Conservation (phyloP, 2,329 filamentous ascomycete species). For the Clarireedia sp. region DNA sequence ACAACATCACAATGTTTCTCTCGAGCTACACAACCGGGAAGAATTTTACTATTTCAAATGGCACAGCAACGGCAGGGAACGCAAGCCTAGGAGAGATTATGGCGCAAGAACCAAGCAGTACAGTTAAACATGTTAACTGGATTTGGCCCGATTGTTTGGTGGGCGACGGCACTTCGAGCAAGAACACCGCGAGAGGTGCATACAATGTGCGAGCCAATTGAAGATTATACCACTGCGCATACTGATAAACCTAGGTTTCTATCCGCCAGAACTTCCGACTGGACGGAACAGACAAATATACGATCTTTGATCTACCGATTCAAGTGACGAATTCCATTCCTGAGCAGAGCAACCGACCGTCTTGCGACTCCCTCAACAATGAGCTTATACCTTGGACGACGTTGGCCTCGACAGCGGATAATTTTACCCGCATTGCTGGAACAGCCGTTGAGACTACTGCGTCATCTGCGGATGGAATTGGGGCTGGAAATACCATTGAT, state of each 20-base stretch:
- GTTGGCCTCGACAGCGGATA: constrained; percentile 33
- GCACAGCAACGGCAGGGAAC: constrained; percentile 43
- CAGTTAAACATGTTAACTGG: constrained; percentile 69
- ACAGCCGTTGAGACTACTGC: constrained; percentile 27
- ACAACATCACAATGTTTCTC: constrained; percentile 60
- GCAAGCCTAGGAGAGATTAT: constrained; percentile 56
- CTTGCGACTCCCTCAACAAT: constrained; percentile 46
- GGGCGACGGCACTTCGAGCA: constrained; percentile 39
- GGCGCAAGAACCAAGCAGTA: constrained; percentile 54
- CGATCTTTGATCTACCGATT: constrained; percentile 63
- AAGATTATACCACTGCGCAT: background rate
- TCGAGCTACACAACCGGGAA: constrained; percentile 53
- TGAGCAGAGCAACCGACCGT: constrained; percentile 33
- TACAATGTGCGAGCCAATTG: constrained; percentile 45
- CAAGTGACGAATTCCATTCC: constrained; percentile 58
- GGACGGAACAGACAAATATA: constrained; percentile 57
- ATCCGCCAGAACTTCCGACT: constrained; percentile 64
- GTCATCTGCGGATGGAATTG: constrained; percentile 30
- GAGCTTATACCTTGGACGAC: constrained; percentile 40
- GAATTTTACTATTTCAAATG: constrained; percentile 63
- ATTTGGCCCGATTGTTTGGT: constrained; percentile 62
- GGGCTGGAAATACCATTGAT: constrained; percentile 24
- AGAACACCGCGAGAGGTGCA: constrained; percentile 45
- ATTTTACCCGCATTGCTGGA: constrained; percentile 24
- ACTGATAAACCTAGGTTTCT: constrained; percentile 43